Base-by-base conservation (phyloP, 2,329 filamentous ascomycete species). In the Hypoxylon sp. region DNA sequence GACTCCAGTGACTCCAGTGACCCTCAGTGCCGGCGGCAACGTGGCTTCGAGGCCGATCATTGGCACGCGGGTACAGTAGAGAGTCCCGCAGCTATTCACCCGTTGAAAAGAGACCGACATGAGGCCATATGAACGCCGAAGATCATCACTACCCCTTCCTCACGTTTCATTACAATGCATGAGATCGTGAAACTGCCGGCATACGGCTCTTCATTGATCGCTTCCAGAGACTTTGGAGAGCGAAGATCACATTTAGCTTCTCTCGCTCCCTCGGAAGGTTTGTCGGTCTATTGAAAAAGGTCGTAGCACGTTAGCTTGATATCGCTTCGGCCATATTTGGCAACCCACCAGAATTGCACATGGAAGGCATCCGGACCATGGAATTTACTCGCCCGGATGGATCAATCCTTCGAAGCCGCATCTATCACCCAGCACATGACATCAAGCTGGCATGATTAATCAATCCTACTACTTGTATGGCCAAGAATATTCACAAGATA, bases 91-190 rank as follows among this genome's bases (percentile, higher is more conserved):
- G 46, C 64, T 49, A 69, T 69, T 68, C 70, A 71, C 45, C 66
- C 70, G 64, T 63, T 53, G 56, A 61, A 68, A 66, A 71, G 68
- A 53, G 63, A 36, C 70, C 68, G 68, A 71, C 66, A 67, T 69
- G 63, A 65, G 64, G 57, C 68, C 68, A 69, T 66, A 72, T 71
- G 68, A 71, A 60, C 57, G 53, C 66, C 60, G 62, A 69, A 63
- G 70, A 69, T 71, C 66, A 61, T 63, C 38, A 38, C 57, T 55
- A 17, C 48, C 48, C 62, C 43, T 60, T 60, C 43, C 56, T 60
- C 46, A 56, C 32, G 61, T 67, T 67, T 62, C 65, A 67, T 64
- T 65, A 45, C 34, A 53, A 65, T 51, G 46, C 48, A 63, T 43
- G 19, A 60, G 57, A 57, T 65, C 30, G 64, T 65, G 65, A 61